Evolutionary conservation across 768 basidiomycete genomes (phyloP).

Genomic region (Leccinum arenicola): DNA sequence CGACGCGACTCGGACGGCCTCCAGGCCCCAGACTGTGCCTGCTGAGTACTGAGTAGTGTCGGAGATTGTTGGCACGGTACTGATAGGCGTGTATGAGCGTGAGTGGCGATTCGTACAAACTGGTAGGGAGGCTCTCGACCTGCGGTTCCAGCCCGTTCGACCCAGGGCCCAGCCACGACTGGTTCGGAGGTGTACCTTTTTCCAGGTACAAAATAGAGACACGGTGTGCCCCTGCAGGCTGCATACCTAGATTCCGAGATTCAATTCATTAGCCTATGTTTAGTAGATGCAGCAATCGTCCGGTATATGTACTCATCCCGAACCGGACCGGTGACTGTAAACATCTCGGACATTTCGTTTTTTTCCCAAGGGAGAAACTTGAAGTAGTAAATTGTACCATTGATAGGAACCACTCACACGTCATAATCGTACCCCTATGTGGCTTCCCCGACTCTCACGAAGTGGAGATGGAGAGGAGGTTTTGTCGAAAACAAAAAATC

Average conservation of each 20-base stretch:
- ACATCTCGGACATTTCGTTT: too few relatives aligned
- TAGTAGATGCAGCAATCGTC: too few relatives aligned
- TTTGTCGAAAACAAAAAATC: too few relatives aligned
- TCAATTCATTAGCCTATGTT: not conserved
- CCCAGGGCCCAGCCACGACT: not conserved
- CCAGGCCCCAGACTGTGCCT: not conserved
- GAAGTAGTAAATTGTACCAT: too few relatives aligned
- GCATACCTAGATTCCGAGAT: not conserved
- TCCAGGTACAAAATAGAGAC: not conserved
- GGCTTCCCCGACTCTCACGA: too few relatives aligned
- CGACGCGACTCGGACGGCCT: not conserved
- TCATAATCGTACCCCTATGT: too few relatives aligned
- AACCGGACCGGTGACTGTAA: too few relatives aligned
- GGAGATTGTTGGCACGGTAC: not conserved
- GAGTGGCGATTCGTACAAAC: not conserved
- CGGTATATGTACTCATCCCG: not conserved
- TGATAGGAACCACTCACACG: too few relatives aligned
- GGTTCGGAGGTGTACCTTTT: not conserved
- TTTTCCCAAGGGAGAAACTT: too few relatives aligned
- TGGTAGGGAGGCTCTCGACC: not conserved
- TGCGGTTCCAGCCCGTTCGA: not conserved
- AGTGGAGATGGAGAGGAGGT: too few relatives aligned
- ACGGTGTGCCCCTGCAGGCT: too few relatives aligned
- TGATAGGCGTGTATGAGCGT: not conserved
- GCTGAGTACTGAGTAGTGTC: not conserved